phyloP scores from a whole-genome alignment of 768 basidiomycete genomes.

The Leccinellum luteum region DNA sequence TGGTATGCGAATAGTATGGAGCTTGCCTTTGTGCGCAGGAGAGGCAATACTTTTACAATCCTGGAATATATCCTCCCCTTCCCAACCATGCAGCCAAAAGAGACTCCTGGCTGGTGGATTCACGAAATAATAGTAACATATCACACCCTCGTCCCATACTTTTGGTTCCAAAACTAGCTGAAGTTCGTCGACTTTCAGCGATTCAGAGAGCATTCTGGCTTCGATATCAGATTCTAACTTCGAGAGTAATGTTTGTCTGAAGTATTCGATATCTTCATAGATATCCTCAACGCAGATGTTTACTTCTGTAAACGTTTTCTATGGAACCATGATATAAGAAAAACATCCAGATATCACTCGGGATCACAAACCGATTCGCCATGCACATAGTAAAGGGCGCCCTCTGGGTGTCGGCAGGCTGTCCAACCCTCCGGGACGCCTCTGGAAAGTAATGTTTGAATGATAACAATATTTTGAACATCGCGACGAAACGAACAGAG shows the following conservation, averaged over 20 bases:
- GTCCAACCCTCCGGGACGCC: conserved; percentile 41
- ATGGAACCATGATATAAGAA: conserved; percentile 14
- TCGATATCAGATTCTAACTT: conserved; percentile 19
- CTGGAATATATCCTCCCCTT: too few relatives aligned
- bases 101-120: conserved; percentile 43
- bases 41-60: too few relatives aligned
- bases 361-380: conserved; percentile 37
- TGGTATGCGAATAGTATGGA: too few relatives aligned
- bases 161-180: conserved; percentile 48
- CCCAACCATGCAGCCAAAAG: too few relatives aligned
- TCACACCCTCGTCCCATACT: conserved; percentile 17
- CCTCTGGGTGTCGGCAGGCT: conserved; percentile 36
- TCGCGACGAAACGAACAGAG: conserved; percentile 11
- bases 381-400: conserved; percentile 37
- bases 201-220: conserved; percentile 10
- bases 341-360: background rate
- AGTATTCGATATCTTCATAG: conserved; percentile 34
- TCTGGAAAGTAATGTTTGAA: conserved; percentile 5
- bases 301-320: conserved; percentile 56
- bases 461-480: background rate
- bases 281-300: conserved; percentile 43
- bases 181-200: conserved; percentile 29
- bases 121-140: conserved; percentile 51
- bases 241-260: conserved; percentile 19
- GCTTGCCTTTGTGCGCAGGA: conserved; percentile 2